These are phyloP conservation scores for Diplodia intermedia DNA, from an alignment of 2,329 filamentous ascomycete species.

Conservation along the genomic window DNA sequence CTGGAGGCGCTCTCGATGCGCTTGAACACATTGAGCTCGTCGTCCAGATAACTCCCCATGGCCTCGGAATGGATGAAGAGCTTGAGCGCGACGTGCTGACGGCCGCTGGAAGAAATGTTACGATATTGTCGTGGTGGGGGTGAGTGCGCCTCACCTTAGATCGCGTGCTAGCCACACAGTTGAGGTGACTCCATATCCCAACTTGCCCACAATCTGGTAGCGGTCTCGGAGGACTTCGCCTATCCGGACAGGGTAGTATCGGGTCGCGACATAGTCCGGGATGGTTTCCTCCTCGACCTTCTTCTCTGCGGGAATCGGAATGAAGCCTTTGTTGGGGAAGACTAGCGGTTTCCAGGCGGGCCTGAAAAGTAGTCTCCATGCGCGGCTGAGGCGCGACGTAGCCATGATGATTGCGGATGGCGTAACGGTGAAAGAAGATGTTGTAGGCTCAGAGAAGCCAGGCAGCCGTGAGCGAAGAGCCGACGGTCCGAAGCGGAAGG, in stretches of 20 bases:
- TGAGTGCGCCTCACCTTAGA: conserved; percentile 30
- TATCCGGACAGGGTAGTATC: conserved; percentile 39
- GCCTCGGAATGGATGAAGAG: conserved; percentile 13
- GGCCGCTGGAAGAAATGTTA: neutral
- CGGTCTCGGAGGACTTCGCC: conserved; percentile 39
- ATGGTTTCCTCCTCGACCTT: conserved; percentile 28
- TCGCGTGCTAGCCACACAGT: conserved; percentile 42
- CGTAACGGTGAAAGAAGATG: neutral
- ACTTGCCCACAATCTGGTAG: conserved; percentile 41
- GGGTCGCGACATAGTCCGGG: conserved; percentile 35
- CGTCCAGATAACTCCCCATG: conserved; percentile 9
- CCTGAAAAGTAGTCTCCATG: neutral
- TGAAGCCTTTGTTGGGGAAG: conserved; percentile 14
- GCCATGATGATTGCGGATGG: neutral
- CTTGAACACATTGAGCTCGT: conserved; percentile 16
- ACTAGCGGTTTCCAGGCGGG: conserved; percentile 14
- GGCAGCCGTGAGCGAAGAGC: no score
- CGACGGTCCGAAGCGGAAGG: no score
- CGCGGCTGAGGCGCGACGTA: neutral
- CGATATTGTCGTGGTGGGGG: neutral
- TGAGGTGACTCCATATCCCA: conserved; percentile 40
- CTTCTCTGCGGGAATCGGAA: neutral
- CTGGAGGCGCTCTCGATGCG: conserved; percentile 12
- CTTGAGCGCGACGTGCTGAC: conserved; percentile 18
- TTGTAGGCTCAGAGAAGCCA: neutral